These are phyloP conservation scores for Xerocomus potaroensis DNA, from an alignment of 768 basidiomycete species.

Conservation along the genomic window DNA sequence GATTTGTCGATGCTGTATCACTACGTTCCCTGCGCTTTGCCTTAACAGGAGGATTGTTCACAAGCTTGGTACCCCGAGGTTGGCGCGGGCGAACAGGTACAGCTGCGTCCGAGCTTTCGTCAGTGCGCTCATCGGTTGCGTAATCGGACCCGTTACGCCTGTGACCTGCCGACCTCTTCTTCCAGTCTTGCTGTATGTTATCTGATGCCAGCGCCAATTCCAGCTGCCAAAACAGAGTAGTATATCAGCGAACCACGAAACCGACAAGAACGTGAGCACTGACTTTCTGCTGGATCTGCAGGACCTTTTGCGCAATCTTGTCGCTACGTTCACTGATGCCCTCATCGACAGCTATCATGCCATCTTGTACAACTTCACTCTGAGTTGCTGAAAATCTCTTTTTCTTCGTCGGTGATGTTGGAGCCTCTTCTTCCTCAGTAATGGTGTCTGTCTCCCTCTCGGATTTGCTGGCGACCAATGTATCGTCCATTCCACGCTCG, in stretches of 20 bases:
- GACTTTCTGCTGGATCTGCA: constrained; percentile 90
- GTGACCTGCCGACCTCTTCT: constrained; percentile 26
- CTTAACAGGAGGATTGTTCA: constrained; percentile 33
- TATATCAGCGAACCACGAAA: constrained; percentile 5
- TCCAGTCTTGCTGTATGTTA: constrained; percentile 33
- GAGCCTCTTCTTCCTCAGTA: constrained; percentile 51
- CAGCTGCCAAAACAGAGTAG: constrained; percentile 43
- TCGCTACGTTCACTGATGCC: constrained; percentile 83
- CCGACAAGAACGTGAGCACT: constrained; percentile 13
- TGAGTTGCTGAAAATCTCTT: constrained; percentile 78
- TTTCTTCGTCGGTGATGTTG: constrained; percentile 46
- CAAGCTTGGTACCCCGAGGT: constrained; percentile 31
- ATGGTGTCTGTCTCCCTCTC: constrained; percentile 51
- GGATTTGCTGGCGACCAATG: constrained; percentile 31
- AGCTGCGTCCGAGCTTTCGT: constrained; percentile 48
- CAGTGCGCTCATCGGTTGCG: constrained; percentile 49
- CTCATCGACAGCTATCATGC: constrained; percentile 83
- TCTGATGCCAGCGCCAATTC: constrained; percentile 71
- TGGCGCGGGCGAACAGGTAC: constrained; percentile 40
- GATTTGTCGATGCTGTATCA: constrained; percentile 61
- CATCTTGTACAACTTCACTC: constrained; percentile 62
- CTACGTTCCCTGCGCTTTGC: constrained; percentile 47
- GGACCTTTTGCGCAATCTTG: constrained; percentile 81
- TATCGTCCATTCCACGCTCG: constrained; percentile 41
- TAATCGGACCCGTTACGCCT: constrained; percentile 24